Evolutionary conservation across 176 grass and related monocot species (phyloP), one percentile per base, ranked within the genome.

Genomic region (Leersia perrieri): DNA sequence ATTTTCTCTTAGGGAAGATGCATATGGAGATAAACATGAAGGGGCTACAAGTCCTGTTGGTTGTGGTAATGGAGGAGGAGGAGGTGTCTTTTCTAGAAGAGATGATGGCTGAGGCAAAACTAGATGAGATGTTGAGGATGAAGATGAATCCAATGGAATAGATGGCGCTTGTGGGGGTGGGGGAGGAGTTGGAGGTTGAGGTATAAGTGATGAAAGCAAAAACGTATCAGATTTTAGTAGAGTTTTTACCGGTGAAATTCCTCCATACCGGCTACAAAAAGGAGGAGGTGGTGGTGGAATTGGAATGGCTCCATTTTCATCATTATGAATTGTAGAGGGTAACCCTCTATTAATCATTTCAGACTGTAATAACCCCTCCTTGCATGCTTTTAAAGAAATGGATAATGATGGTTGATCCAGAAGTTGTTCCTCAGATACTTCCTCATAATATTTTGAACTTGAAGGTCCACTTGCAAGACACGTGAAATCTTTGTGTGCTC

Each of bases 291-390:
- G 53, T 14, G 66, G 53, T 76, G 83, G 82, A 42, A 65, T 81
- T 84, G 89, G 34, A 84, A 83, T 41, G 55, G 16, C 49, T 90
- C 60, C 35, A 33, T 78, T 36, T 26, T 78, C 83, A 82, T 81
- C 44, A 60, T 32, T 57, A 62, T 60, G 58, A 75, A 16, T 22
- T 72, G 22, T 15, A 23, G 61, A 68, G 27, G 57, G 18, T 51
- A 80, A 42, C 12, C 2, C 31, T 78, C 10, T 34, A n/a, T 60
- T 66, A 29, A 73, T 76, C 26, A 34, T 57, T 66, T 85, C 33
- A 73, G 2, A 72, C 10, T 34, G 20, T 35, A 30, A 55, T 68
- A 70, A 62, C 38, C 82, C 62, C 36, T 84, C 62, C 49, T 84
- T 75, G 32, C 76, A 80, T 47, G 75, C 34, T 67, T 79, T 49